Evolutionary conservation across 441 rosid genomes (phyloP), one percentile per base, ranked within the genome.

Genomic region (Euphorbia schlechtendalii): DNA sequence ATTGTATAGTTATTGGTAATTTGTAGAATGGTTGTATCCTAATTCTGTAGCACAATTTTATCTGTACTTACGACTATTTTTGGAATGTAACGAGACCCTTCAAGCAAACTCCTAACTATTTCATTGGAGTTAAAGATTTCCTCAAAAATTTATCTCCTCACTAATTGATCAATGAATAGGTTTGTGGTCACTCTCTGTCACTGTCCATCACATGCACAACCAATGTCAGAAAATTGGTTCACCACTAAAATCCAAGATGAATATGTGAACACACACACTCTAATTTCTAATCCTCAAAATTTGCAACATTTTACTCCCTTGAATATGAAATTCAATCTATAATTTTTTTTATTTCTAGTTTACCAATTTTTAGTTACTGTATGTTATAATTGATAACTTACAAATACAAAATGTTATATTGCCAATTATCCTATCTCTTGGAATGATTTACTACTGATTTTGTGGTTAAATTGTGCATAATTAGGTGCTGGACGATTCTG

Each of bases 151-250:
- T 82, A 85, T 76, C 99, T 81, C 81, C 98, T 79, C 41, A 86
- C 90, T 34, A 98, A 92, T 80, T 97, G 82, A 76, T 95, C 97
- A 53, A 76, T 86, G 93, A 6, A 95, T 96, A 0, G 99, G 99
- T 75, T 92, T 90, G 82, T 95, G 99, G 74, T 95, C 98, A 41
- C 99, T 95, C 75, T 90, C 99, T 1, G 77, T 85, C 27, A 95
- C 98, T n/a, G 49, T 92, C 99, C 99, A 95, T 95, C 54, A 65
- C 51, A 21, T n/a, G 24, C 34, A 63, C 27, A 71, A 4, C 59
- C 72, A 15, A 24, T 61, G 54, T 53, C 27, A 24, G 64, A 69
- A 65, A 3, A 13, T 8, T 34, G 21, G 30, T 22, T 22, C 17
- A 11, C 24, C 24, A 6, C 56, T 53, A 21, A 53, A 22, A 53